These are phyloP conservation scores for Nannochloris sp. DNA, from an alignment of 139 green algal genomes.

Conservation along the genomic window DNA sequence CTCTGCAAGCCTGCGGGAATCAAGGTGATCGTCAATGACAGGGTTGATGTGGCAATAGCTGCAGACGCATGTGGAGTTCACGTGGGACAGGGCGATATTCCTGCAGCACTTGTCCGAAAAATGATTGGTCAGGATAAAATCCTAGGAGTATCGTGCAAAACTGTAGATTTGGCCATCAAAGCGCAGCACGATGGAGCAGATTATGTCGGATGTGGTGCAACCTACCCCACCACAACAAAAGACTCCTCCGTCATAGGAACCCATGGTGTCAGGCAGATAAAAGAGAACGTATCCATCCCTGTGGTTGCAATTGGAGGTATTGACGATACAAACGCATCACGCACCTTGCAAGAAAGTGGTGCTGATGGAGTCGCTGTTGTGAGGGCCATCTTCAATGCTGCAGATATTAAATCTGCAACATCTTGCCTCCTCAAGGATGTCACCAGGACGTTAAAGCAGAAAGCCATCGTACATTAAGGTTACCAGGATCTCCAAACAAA, in stretches of 20 bases:
- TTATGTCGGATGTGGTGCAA: slow-evolving; percentile 78
- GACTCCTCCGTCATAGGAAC: slow-evolving; percentile 59
- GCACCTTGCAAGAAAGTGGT: slow-evolving; percentile 33
- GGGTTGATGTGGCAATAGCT: slow-evolving; percentile 83
- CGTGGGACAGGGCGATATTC: slow-evolving; percentile 80
- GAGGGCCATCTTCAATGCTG: slow-evolving; percentile 56
- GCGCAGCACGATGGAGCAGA: slow-evolving; percentile 68
- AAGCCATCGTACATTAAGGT: too few species aligned
- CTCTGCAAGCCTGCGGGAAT: slow-evolving; percentile 51
- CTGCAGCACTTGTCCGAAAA: slow-evolving; percentile 37
- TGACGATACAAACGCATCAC: slow-evolving; percentile 37
- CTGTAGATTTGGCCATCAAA: slow-evolving; percentile 38
- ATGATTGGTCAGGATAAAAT: slow-evolving; percentile 63
- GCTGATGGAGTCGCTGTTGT: slow-evolving; percentile 68
- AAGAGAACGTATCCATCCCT: slow-evolving; percentile 42
- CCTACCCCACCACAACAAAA: slow-evolving; percentile 78
- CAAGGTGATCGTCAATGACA: slow-evolving; percentile 88
- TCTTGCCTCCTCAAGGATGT: too few species aligned
- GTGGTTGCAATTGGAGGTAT: slow-evolving; percentile 89
- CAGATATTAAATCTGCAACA: slow-evolving; percentile 23
- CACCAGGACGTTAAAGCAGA: too few species aligned
- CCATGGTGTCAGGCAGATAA: slow-evolving; percentile 52
- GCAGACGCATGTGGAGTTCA: slow-evolving; percentile 75
- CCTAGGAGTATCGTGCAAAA: slow-evolving; percentile 80
- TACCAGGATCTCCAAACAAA: too few species aligned